Percentiles rank a stretch among this genome's conserved stretches.
These are phyloP conservation scores for Aspergillus sp. DNA, from an alignment of 2,329 filamentous ascomycete species.

Conservation along the genomic window DNA sequence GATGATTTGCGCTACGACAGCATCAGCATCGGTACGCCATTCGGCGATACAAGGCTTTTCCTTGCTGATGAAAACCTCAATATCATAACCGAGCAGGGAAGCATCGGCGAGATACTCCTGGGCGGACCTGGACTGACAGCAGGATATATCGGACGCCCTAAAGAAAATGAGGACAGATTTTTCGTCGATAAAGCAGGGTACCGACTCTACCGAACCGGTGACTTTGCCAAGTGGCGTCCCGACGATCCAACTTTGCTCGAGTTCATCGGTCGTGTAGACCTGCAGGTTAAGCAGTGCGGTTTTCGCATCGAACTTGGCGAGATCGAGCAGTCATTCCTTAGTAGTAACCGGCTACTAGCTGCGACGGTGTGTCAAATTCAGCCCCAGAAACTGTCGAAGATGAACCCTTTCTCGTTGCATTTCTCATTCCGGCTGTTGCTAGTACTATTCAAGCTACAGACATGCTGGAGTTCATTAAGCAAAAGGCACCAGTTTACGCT, in stretches of 20 bases:
- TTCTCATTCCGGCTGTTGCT: constrained; percentile 9
- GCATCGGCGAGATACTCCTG: constrained; percentile 77
- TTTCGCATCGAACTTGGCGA: constrained; percentile 88
- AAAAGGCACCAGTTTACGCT: constrained; percentile 67
- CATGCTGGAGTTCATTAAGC: constrained; percentile 65
- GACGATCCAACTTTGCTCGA: constrained; percentile 63
- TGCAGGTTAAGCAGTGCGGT: constrained; percentile 85
- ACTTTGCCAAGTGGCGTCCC: constrained; percentile 67
- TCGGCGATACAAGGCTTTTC: constrained; percentile 11
- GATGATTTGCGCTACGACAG: constrained; percentile 9
- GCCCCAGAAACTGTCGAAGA: not conserved
- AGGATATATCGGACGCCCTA: constrained; percentile 62
- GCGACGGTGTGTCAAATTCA: constrained; percentile 5
- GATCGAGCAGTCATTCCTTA: constrained; percentile 70
- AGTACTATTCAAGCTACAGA: constrained; percentile 45
- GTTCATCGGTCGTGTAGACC: constrained; percentile 71
- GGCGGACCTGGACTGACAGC: constrained; percentile 74
- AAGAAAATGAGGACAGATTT: constrained; percentile 69
- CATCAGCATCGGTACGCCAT: constrained; percentile 13
- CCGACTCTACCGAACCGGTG: constrained; percentile 76
- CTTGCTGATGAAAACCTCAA: constrained; percentile 8
- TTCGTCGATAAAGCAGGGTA: constrained; percentile 56
- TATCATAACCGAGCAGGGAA: constrained; percentile 47
- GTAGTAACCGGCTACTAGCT: not conserved
- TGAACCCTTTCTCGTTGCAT: constrained; percentile 9